phyloP scores from a whole-genome alignment of 768 basidiomycete genomes.

The Chalciporus chontae region DNA sequence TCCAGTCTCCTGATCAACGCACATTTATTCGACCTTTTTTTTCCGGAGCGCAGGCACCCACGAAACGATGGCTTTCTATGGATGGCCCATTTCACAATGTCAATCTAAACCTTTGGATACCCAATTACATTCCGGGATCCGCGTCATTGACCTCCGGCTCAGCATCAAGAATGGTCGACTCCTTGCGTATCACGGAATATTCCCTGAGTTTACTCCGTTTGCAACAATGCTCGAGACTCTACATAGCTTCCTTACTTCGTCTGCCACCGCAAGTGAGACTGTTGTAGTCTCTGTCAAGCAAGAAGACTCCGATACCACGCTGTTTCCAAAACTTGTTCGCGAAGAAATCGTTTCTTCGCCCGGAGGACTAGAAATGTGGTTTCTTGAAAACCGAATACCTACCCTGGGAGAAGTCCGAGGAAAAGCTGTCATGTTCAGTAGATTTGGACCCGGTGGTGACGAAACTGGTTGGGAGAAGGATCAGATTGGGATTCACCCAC shows the following conservation, averaged over 20 bases:
- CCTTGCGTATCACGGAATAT: conserved; percentile 77
- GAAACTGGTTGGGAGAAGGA: conserved; percentile 67
- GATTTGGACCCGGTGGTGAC: conserved; percentile 63
- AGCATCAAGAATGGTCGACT: conserved; percentile 60
- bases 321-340: conserved; percentile 65
- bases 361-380: conserved; percentile 65
- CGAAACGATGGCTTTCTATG: conserved; percentile 67
- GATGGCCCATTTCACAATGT: conserved; percentile 86
- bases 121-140: conserved; percentile 76
- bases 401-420: conserved; percentile 81
- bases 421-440: conserved; percentile 79
- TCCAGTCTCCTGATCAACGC: conserved; percentile 30
- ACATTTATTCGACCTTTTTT: neutral
- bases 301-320: conserved; percentile 56
- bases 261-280: conserved; percentile 60
- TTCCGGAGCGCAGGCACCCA: conserved; percentile 6
- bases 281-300: conserved; percentile 88
- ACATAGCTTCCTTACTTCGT: conserved; percentile 59
- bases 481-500: conserved; percentile 85
- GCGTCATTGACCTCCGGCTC: conserved; percentile 79
- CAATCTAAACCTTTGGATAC: conserved; percentile 60
- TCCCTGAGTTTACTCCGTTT: conserved; percentile 69
- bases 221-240: conserved; percentile 58
- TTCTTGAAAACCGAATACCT: conserved; percentile 77
- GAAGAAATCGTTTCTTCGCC: conserved; percentile 58